These are phyloP conservation scores for Dalbergia cochinchinensis DNA, from an alignment of 306 rosid genomes.

Conservation along the genomic window DNA sequence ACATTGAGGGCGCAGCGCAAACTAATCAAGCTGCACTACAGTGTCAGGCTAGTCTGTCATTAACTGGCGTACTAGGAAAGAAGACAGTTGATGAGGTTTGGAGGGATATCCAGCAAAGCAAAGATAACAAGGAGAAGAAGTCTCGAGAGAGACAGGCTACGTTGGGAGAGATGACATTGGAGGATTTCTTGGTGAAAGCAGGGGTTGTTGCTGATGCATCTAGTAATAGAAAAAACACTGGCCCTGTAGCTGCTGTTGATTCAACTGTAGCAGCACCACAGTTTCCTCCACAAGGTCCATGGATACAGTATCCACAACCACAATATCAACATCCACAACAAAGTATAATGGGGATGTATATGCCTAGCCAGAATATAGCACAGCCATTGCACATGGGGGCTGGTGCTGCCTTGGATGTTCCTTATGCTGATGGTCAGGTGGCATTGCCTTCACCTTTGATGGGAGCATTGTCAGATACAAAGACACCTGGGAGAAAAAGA, in stretches of 20 bases:
- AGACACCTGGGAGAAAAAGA: slow-evolving; percentile 74
- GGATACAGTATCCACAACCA: slow-evolving; percentile 80
- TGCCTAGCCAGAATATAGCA: slow-evolving; percentile 66
- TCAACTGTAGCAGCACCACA: slow-evolving; percentile 59
- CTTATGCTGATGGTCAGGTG: slow-evolving; percentile 70
- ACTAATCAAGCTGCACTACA: slow-evolving; percentile 63
- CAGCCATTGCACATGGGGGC: slow-evolving; percentile 71
- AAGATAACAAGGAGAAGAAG: slow-evolving; percentile 59
- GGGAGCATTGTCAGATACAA: slow-evolving; percentile 75
- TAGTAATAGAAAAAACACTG: slow-evolving; percentile 49
- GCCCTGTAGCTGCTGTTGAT: slow-evolving; percentile 56
- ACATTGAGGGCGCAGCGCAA: slow-evolving; percentile 57
- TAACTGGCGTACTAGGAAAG: slow-evolving; percentile 75
- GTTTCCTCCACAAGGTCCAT: slow-evolving; percentile 70
- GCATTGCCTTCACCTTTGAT: slow-evolving; percentile 70
- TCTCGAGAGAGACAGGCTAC: slow-evolving; percentile 74
- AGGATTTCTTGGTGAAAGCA: slow-evolving; percentile 93
- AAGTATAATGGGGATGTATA: slow-evolving; percentile 72
- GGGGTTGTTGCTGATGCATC: slow-evolving; percentile 78
- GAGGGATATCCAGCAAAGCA: slow-evolving; percentile 87
- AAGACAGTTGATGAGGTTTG: slow-evolving; percentile 98
- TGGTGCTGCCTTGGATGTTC: slow-evolving; percentile 69
- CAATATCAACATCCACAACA: slow-evolving; percentile 81
- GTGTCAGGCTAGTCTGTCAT: slow-evolving; percentile 76
- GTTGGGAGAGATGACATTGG: slow-evolving; percentile 97